phyloP scores from a whole-genome alignment of 2,329 filamentous ascomycete species.

The Pyrenochaeta sp. region DNA sequence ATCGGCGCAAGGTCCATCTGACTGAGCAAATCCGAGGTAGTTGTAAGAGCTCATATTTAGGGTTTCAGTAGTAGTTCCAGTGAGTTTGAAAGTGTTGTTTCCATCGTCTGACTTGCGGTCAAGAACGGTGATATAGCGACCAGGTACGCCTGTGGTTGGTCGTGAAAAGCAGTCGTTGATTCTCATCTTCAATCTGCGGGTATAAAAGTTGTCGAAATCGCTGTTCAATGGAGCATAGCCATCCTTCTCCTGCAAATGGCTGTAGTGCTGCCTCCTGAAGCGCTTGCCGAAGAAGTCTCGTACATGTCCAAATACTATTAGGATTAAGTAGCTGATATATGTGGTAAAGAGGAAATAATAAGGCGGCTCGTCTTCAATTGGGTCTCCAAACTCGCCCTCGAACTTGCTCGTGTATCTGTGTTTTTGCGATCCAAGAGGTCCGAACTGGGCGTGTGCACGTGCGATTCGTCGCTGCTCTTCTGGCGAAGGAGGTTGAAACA shows the following conservation, averaged over 20 bases:
- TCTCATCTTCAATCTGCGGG: conserved; percentile 86
- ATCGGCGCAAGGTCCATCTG: conserved; percentile 94
- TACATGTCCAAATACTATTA: conserved; percentile 94
- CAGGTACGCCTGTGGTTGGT: conserved; percentile 90
- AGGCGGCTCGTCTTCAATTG: conserved; percentile 91
- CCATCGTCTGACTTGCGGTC: conserved; percentile 91
- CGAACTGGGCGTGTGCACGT: conserved; percentile 88
- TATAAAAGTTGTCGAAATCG: conserved; percentile 99
- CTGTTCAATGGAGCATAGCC: conserved; percentile 96
- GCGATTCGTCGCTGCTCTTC: conserved; percentile 79
- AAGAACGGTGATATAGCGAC: conserved; percentile 89
- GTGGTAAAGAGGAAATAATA: conserved; percentile 98
- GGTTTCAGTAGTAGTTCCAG: conserved; percentile 90
- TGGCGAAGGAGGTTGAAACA: conserved; percentile 88
- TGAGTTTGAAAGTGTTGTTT: conserved; percentile 88
- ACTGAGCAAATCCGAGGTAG: conserved; percentile 97
- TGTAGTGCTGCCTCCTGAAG: conserved; percentile 87
- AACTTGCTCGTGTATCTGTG: conserved; percentile 92
- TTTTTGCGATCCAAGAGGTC: conserved; percentile 77
- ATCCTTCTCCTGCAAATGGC: conserved; percentile 79
- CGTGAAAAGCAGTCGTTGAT: conserved; percentile 97
- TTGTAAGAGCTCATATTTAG: conserved; percentile 99
- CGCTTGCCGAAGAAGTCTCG: conserved; percentile 98
- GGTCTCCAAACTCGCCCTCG: conserved; percentile 80
- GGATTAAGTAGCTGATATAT: conserved; percentile 95